Conservation (phyloP, 495 filamentous ascomycete species). For the Aspergillus heteromorphus region DNA sequence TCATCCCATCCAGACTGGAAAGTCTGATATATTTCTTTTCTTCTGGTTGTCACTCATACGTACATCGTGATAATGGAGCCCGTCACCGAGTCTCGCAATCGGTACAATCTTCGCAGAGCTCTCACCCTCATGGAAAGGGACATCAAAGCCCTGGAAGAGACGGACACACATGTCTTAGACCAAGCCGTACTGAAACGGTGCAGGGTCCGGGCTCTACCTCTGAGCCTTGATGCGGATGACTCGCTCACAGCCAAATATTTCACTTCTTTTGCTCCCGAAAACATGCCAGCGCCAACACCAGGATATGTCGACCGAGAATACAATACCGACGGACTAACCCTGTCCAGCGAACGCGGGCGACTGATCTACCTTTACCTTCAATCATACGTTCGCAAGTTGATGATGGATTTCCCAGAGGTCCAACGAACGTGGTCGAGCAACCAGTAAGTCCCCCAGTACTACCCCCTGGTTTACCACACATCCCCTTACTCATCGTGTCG, state of each 20-base stretch:
- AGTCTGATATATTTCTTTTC: too few species aligned
- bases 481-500: slow-evolving; percentile 15
- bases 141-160: slow-evolving; percentile 5
- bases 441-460: neutral
- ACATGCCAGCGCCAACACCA: slow-evolving; percentile 5
- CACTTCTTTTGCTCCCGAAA: neutral
- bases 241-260: slow-evolving; percentile 4
- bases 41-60: too few species aligned
- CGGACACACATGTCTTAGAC: neutral
- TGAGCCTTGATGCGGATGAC: neutral
- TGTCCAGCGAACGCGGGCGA: neutral
- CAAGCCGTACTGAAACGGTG: slow-evolving; percentile 1
- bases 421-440: neutral
- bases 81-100: slow-evolving; percentile 2
- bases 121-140: slow-evolving; percentile 4
- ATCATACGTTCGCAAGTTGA: slow-evolving; percentile 1
- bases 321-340: neutral
- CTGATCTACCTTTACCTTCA: slow-evolving; percentile 1
- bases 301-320: slow-evolving; percentile 4
- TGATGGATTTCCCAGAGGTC: slow-evolving; percentile 1
- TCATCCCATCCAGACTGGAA: too few species aligned
- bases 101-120: slow-evolving; percentile 5
- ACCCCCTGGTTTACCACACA: neutral
- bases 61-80: too few species aligned
- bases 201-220: neutral